Evolutionary conservation across 164 flowering plant genomes (phyloP).

Genomic region (Malania oleifera): DNA sequence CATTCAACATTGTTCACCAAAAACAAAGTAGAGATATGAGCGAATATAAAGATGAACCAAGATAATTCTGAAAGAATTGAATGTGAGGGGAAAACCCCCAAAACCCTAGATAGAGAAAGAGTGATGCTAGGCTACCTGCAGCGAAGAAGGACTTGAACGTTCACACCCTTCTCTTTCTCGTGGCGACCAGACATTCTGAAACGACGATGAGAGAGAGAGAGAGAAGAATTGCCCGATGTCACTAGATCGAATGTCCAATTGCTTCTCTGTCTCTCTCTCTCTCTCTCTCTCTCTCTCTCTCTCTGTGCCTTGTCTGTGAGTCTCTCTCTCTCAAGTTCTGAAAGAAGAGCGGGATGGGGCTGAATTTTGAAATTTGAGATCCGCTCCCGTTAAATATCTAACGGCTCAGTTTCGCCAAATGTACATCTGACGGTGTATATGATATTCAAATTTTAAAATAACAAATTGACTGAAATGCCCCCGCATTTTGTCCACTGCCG

Average conservation of each 20-base stretch:
- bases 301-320: slow-evolving; percentile 5
- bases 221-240: background rate
- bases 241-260: background rate
- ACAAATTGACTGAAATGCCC: background rate
- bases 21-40: background rate
- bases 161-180: slow-evolving; percentile 89
- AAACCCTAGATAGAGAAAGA: slow-evolving; percentile 8
- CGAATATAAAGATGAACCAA: background rate
- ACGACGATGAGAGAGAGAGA: slow-evolving; percentile 7
- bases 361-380: slow-evolving; percentile 23
- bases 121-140: slow-evolving; percentile 58
- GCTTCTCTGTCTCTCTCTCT: background rate
- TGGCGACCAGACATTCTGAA: slow-evolving; percentile 59
- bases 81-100: background rate
- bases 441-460: background rate
- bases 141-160: slow-evolving; percentile 93
- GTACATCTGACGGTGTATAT: slow-evolving; percentile 14
- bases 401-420: background rate
- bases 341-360: slow-evolving; percentile 17
- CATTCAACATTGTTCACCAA: background rate
- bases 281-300: slow-evolving; percentile 17
- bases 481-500: background rate
- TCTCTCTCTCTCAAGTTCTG: too few species aligned
- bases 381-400: slow-evolving; percentile 19
- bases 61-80: background rate